phyloP scores from a whole-genome alignment of 192 early-diverging fungal genomes.

The Globomyces pollinis-pini region DNA sequence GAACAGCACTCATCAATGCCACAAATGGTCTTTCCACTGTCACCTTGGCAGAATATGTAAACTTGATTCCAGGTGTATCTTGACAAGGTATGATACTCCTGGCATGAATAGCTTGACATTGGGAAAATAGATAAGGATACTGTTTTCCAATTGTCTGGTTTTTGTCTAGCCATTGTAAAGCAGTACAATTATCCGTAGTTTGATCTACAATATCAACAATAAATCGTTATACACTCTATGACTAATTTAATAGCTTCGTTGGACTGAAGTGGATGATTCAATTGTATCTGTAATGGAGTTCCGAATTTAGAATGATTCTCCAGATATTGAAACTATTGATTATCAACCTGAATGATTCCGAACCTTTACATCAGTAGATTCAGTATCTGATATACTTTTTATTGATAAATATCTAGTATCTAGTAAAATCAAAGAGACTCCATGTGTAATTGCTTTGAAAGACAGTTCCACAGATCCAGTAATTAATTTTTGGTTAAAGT shows the following conservation, averaged over 20 bases:
- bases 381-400: not conserved
- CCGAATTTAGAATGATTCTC: conserved; percentile 62
- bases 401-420: conserved; percentile 5
- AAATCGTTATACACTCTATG: too few species aligned
- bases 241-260: too few species aligned
- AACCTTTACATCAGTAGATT: too few species aligned
- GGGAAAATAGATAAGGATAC: conserved; percentile 93
- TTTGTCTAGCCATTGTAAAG: conserved; percentile 84
- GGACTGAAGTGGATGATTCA: conserved; percentile 22
- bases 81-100: conserved; percentile 84
- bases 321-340: conserved; percentile 30
- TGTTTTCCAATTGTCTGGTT: conserved; percentile 88
- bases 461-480: conserved; percentile 58
- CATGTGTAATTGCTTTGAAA: too few species aligned
- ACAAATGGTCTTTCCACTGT: conserved; percentile 63
- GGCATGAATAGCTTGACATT: conserved; percentile 93
- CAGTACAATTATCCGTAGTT: conserved; percentile 75
- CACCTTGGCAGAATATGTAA: conserved; percentile 74
- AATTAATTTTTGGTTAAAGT: conserved; percentile 69
- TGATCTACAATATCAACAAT: conserved; percentile 59
- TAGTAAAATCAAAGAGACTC: too few species aligned
- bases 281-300: conserved; percentile 61
- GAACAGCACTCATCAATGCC: conserved; percentile 92
- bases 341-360: not conserved
- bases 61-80: conserved; percentile 79